phyloP scores from a whole-genome alignment of 495 filamentous ascomycete genomes.

The Neurospora sp. region DNA sequence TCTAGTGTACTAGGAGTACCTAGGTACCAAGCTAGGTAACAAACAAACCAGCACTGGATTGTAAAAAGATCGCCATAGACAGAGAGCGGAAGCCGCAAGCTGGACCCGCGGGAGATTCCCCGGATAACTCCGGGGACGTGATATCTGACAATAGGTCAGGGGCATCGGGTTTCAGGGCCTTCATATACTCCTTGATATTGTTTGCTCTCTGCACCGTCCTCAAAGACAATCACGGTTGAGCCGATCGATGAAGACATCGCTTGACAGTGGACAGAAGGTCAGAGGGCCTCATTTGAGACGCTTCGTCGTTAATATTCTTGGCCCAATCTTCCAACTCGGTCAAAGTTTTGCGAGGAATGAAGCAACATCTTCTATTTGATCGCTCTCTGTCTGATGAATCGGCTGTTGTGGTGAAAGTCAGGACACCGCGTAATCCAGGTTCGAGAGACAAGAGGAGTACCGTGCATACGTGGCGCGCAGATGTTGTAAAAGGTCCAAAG shows the following conservation, averaged over 20 bases:
- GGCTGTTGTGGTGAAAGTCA: not conserved
- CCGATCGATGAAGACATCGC: not conserved
- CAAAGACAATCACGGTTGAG: not conserved
- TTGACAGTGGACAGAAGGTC: not conserved
- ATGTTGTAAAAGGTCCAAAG: too few relatives aligned
- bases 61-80: not conserved
- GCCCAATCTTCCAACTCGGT: too few relatives aligned
- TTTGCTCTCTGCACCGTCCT: not conserved
- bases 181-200: not conserved
- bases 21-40: too few relatives aligned
- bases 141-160: not conserved
- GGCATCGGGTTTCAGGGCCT: not conserved
- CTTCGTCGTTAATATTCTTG: not conserved
- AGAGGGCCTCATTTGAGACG: not conserved
- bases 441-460: not conserved
- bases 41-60: too few relatives aligned
- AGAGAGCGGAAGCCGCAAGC: not conserved
- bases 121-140: not conserved
- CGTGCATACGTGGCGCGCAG: not conserved
- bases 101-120: not conserved
- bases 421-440: not conserved
- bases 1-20: too few relatives aligned
- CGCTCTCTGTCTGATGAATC: not conserved
- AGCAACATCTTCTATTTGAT: not conserved
- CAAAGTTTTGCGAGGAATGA: too few relatives aligned